Conservation (phyloP, 495 filamentous ascomycete genomes). For the Aspergillus baeticus region DNA sequence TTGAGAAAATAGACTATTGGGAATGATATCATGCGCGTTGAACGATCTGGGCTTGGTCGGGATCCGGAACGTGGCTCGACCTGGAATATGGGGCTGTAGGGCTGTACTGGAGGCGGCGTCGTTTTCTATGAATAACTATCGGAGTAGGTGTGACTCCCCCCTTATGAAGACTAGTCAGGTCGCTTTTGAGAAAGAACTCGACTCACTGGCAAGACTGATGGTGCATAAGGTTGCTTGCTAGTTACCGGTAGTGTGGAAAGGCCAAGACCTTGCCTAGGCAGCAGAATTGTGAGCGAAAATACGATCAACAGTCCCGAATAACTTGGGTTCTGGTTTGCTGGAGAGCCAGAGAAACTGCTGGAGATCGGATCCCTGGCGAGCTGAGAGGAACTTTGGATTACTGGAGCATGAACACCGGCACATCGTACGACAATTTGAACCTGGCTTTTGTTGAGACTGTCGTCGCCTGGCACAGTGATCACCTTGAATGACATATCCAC, state of each 20-base stretch:
- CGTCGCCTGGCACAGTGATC: background rate
- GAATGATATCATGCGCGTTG: background rate
- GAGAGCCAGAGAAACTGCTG: background rate
- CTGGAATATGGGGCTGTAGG: conserved; percentile 2
- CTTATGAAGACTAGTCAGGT: background rate
- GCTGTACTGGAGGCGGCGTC: background rate
- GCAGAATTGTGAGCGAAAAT: conserved; percentile 7
- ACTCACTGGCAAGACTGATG: background rate
- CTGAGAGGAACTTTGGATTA: no score
- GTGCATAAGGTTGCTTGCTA: background rate
- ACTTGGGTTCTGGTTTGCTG: background rate
- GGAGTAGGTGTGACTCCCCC: background rate
- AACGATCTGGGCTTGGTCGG: no score
- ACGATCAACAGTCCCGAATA: background rate
- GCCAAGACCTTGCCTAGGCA: conserved; percentile 10
- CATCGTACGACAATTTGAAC: no score
- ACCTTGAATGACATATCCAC: background rate
- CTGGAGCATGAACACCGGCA: background rate
- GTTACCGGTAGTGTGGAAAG: background rate
- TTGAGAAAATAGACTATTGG: background rate
- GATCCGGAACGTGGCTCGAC: conserved; percentile 1
- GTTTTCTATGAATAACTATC: background rate
- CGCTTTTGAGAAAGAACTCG: background rate
- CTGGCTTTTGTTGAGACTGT: no score
- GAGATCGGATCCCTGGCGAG: background rate